Percentiles rank a stretch among this genome's conserved stretches.
These are phyloP conservation scores for Zymoseptoria pseudotritici DNA, from an alignment of 2,329 filamentous ascomycete genomes.

Conservation along the genomic window DNA sequence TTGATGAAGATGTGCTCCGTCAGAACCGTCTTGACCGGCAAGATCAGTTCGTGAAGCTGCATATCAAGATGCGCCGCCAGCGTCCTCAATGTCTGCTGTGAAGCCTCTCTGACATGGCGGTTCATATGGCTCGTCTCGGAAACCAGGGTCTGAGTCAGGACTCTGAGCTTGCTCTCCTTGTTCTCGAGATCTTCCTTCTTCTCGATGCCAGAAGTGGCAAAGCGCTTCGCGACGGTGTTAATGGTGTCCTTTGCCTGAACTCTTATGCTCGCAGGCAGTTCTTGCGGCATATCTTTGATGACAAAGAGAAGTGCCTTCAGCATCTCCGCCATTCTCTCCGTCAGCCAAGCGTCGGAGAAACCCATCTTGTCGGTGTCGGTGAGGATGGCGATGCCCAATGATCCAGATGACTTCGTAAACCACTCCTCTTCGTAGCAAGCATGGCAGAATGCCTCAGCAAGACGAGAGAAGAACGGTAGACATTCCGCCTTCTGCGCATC, in stretches of 20 bases:
- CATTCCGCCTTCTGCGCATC: slow-evolving; percentile 62
- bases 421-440: slow-evolving; percentile 97
- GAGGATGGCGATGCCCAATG: slow-evolving; percentile 79
- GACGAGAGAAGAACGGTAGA: slow-evolving; percentile 75
- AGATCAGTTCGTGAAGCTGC: slow-evolving; percentile 79
- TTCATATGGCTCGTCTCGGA: slow-evolving; percentile 93
- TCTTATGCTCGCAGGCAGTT: slow-evolving; percentile 84
- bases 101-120: slow-evolving; percentile 81
- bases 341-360: slow-evolving; percentile 76
- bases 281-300: slow-evolving; percentile 94
- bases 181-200: slow-evolving; percentile 72
- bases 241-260: slow-evolving; percentile 76
- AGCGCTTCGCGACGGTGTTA: slow-evolving; percentile 62
- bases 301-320: slow-evolving; percentile 90
- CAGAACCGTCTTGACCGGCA: slow-evolving; percentile 82
- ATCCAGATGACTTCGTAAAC: slow-evolving; percentile 95
- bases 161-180: slow-evolving; percentile 59
- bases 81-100: slow-evolving; percentile 70
- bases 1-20: slow-evolving; percentile 93
- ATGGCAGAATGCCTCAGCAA: slow-evolving; percentile 81
- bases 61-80: slow-evolving; percentile 71
- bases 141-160: slow-evolving; percentile 77
- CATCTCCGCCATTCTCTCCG: slow-evolving; percentile 76
- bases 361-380: slow-evolving; percentile 78
- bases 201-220: slow-evolving; percentile 64